Conservation (phyloP, 2,329 filamentous ascomycete species). For the Ophiocordyceps camponoti-rufipedis region DNA sequence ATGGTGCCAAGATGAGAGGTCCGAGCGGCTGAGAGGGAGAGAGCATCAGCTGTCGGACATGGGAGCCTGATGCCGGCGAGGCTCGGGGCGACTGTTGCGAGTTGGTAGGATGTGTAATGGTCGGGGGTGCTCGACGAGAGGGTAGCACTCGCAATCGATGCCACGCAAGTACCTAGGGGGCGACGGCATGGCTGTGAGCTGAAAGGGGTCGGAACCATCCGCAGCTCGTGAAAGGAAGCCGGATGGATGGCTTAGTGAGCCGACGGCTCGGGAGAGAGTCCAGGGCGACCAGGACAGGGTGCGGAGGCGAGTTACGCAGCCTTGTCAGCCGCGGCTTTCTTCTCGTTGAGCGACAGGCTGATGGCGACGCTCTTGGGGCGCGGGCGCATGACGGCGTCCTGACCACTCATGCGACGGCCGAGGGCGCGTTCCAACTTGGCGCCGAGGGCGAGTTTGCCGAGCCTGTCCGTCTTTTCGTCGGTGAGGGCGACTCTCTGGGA, state of each 20-base stretch:
- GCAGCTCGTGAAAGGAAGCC: background rate
- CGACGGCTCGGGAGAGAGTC: too few relatives aligned
- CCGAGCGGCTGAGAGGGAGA: background rate
- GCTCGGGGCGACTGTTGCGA: background rate
- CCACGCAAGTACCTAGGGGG: background rate
- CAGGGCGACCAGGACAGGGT: too few relatives aligned
- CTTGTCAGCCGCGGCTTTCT: slow-evolving; percentile 20
- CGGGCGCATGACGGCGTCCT: slow-evolving; percentile 71
- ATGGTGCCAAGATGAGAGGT: background rate
- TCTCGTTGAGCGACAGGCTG: slow-evolving; percentile 10
- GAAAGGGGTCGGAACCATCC: background rate
- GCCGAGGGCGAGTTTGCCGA: slow-evolving; percentile 73
- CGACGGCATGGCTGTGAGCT: background rate
- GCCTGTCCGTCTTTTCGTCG: slow-evolving; percentile 62
- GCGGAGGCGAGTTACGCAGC: slow-evolving; percentile 2
- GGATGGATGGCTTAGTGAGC: too few relatives aligned
- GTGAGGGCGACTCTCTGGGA: slow-evolving; percentile 57
- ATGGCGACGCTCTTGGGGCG: slow-evolving; percentile 16
- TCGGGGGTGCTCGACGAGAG: background rate
- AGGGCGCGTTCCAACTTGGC: slow-evolving; percentile 83
- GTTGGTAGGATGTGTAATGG: background rate
- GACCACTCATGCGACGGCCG: slow-evolving; percentile 66
- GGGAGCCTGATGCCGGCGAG: background rate
- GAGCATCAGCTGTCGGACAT: background rate
- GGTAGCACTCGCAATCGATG: background rate